Base-by-base conservation (phyloP, 257 asterid genomes). In the Ilex aquifolium region DNA sequence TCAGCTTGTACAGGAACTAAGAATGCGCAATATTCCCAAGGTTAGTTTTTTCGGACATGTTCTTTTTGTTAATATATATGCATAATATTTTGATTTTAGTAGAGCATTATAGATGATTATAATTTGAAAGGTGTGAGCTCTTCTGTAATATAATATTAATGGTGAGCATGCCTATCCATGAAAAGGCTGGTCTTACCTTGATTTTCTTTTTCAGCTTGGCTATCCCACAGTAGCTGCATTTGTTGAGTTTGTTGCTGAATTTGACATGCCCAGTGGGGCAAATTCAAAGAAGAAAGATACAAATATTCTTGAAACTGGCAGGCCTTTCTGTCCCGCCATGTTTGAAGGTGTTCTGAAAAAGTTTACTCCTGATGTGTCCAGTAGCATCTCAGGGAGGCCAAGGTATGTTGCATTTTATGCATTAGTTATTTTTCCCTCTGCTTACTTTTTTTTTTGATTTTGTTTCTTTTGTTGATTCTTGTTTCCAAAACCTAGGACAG, bases 191-290 rank as follows among this genome's bases (percentile, higher is more conserved):
- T 40, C 48, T 31, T 68, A 15, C 8, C 66, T 59, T 66, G 30
- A 30, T 32, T 60, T 76, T n/a, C 42, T 60, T 56, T n/a, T 59
- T 48, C 72, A 87, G 95, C 93, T 53, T 67, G 85, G 71, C 50
- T 82, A 74, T 77, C 97, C 98, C 69, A 85, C 92, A 61, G 62
- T 89, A 77, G 70, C 82, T 64, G 85, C 97, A 58, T 89, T 91
- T 78, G 81, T 77, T 51, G 82, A 79, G 67, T 85, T 92, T 68
- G 76, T 92, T 78, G 74, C 81, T 69, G 87, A 83, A 57, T 86
- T 89, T 67, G 85, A 79, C 61, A 69, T 74, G 67, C 85, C 89
- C n/a, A 76, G 60, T 67, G 85, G 80, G 65, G 67, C 81, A 68
- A 68, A 39, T 42, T 9, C 27, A 56, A 80, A 57, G 72, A 84